phyloP scores from a whole-genome alignment of 257 asterid species.

The Salvia hispanica region DNA sequence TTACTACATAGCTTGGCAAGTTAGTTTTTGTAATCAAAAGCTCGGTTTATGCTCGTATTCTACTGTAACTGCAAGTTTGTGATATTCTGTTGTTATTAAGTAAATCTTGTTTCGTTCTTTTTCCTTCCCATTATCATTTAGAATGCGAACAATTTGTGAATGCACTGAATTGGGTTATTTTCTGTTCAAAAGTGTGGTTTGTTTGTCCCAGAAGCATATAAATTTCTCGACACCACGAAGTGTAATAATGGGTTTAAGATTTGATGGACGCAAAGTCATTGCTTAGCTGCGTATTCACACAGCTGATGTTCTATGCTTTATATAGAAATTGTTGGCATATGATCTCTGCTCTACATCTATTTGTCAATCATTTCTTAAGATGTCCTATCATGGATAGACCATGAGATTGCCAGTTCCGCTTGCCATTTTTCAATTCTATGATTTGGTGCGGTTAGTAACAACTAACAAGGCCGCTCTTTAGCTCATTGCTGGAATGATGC shows the following conservation, averaged over 20 bases:
- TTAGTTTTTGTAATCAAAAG: not conserved
- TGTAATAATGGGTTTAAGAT: too few species aligned
- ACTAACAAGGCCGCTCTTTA: conserved; percentile 24
- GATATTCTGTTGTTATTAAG: too few species aligned
- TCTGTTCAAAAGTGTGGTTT: too few species aligned
- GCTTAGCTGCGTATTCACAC: conserved; percentile 8
- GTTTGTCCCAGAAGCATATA: too few species aligned
- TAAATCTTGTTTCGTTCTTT: too few species aligned
- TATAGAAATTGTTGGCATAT: conserved; percentile 10
- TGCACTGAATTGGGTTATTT: too few species aligned
- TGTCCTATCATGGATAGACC: conserved; percentile 18
- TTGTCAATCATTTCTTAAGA: conserved; percentile 17
- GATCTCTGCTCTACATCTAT: conserved; percentile 31
- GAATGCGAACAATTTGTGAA: too few species aligned
- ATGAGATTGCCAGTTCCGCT: too few species aligned
- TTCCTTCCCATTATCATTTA: too few species aligned
- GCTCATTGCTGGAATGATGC: conserved; percentile 34
- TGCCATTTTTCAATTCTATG: conserved; percentile 29
- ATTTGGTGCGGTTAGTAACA: too few species aligned
- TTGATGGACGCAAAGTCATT: not conserved
- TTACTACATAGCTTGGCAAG: not conserved
- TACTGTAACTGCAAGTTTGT: not conserved
- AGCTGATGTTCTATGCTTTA: conserved; percentile 27
- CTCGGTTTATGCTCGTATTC: too few species aligned
- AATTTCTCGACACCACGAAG: too few species aligned